phyloP scores from a whole-genome alignment of 2,329 filamentous ascomycete species.

The Ramularia endophylla region DNA sequence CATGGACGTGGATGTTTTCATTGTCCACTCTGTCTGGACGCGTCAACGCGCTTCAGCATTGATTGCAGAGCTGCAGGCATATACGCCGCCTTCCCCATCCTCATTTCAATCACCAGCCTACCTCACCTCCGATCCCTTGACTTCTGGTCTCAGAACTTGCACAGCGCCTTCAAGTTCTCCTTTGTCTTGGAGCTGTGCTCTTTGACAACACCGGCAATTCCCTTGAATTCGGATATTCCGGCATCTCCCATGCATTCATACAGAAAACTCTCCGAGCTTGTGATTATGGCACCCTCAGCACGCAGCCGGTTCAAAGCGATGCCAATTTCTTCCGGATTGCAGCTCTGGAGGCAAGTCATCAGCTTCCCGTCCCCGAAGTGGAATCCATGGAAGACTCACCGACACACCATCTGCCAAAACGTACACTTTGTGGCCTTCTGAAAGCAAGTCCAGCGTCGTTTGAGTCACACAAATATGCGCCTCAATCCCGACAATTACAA shows the following conservation, averaged over 20 bases:
- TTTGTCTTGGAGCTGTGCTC: constrained; percentile 66
- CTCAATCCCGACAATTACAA: constrained; percentile 86
- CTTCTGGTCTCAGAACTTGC: constrained; percentile 48
- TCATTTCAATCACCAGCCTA: no score
- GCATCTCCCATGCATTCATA: constrained; percentile 90
- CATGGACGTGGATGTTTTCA: no score
- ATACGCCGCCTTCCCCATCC: no score
- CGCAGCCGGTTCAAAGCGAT: constrained; percentile 73
- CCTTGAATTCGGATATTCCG: constrained; percentile 62
- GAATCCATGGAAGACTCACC: constrained; percentile 3
- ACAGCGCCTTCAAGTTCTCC: constrained; percentile 59
- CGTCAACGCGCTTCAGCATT: background rate
- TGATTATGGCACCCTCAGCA: constrained; percentile 70
- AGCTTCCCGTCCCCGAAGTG: no score
- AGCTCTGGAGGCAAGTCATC: constrained; percentile 47
- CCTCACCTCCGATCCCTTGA: no score
- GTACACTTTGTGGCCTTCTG: constrained; percentile 73
- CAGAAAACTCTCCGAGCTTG: constrained; percentile 80
- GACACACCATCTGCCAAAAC: constrained; percentile 85
- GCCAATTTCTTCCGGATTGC: constrained; percentile 73
- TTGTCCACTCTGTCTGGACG: no score
- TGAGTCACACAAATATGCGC: constrained; percentile 92
- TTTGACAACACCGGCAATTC: constrained; percentile 71
- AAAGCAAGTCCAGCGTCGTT: constrained; percentile 75
- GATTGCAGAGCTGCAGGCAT: background rate